Conservation (phyloP, 371 early-diverging fungal species). For the Syncephalastrum monosporum region DNA sequence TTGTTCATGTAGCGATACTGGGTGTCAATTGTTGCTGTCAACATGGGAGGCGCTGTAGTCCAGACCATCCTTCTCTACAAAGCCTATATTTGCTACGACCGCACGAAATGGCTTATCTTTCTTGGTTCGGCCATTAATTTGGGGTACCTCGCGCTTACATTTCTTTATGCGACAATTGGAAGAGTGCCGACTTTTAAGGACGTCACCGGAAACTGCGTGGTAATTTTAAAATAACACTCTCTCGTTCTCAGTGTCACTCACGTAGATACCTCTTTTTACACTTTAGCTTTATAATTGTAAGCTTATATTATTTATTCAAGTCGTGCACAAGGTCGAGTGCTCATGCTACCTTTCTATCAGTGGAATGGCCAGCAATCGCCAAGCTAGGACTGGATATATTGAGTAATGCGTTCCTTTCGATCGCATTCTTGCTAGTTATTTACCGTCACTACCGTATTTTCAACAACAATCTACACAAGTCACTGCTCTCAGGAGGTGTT, state of each 20-base stretch:
- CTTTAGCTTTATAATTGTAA: slow-evolving; percentile 35
- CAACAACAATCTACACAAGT: slow-evolving; percentile 35
- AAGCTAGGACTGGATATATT: slow-evolving; percentile 40
- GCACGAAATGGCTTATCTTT: slow-evolving; percentile 28
- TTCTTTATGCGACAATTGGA: slow-evolving; percentile 32
- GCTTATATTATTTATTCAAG: neutral
- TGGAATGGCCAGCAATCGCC: slow-evolving; percentile 49
- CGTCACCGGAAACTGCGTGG: slow-evolving; percentile 37
- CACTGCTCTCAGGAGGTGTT: slow-evolving; percentile 33
- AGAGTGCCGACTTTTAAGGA: slow-evolving; percentile 33
- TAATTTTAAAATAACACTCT: slow-evolving; percentile 12
- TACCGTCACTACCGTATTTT: slow-evolving; percentile 36
- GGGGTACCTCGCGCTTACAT: slow-evolving; percentile 39
- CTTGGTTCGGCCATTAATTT: slow-evolving; percentile 36
- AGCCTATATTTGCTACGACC: slow-evolving; percentile 44
- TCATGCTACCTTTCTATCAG: slow-evolving; percentile 11
- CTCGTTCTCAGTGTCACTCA: neutral
- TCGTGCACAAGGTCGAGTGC: neutral
- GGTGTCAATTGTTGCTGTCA: slow-evolving; percentile 44
- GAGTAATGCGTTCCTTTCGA: slow-evolving; percentile 39
- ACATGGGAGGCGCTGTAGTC: slow-evolving; percentile 40
- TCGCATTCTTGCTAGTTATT: slow-evolving; percentile 40
- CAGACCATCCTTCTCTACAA: slow-evolving; percentile 47
- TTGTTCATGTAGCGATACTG: slow-evolving; percentile 34
- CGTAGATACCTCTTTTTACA: neutral